Percentiles rank a stretch among this genome's conserved stretches.
phyloP scores from a whole-genome alignment of 2,329 filamentous ascomycete genomes.

The Neodidymelliopsis sp. region DNA sequence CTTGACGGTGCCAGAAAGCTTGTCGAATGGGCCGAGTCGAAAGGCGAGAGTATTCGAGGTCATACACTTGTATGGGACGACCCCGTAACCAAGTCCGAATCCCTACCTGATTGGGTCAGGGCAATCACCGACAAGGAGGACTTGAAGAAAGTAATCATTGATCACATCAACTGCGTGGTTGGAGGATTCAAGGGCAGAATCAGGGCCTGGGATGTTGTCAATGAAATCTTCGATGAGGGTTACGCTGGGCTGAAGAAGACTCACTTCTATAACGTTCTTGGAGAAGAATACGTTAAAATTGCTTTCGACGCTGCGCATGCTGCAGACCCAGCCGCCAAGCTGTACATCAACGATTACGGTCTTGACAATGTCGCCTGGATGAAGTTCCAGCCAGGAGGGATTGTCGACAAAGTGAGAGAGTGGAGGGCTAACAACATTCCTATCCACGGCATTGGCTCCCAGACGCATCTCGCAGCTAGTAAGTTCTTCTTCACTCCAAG shows the following conservation, averaged over 20 bases:
- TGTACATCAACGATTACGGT: constrained; percentile 79
- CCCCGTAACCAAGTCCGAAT: too few relatives aligned
- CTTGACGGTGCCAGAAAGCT: constrained; percentile 65
- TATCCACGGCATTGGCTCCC: constrained; percentile 70
- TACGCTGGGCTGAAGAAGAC: constrained; percentile 63
- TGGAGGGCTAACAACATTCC: constrained; percentile 69
- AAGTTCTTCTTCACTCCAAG: not conserved
- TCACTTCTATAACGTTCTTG: constrained; percentile 72
- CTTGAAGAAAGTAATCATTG: constrained; percentile 65
- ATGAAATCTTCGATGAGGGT: constrained; percentile 69
- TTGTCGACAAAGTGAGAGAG: constrained; percentile 68
- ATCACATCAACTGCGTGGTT: constrained; percentile 66
- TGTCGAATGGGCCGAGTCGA: constrained; percentile 63
- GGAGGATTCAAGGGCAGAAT: constrained; percentile 70
- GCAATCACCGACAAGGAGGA: constrained; percentile 60
- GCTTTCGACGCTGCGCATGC: constrained; percentile 73
- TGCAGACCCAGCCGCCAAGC: constrained; percentile 71
- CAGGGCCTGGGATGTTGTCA: constrained; percentile 68
- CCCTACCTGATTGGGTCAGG: constrained; percentile 64
- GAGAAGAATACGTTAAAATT: constrained; percentile 74
- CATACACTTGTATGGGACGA: constrained; percentile 72
- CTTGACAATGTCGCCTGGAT: constrained; percentile 64
- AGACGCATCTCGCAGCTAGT: constrained; percentile 49
- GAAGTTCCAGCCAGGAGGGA: constrained; percentile 63
- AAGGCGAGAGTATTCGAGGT: constrained; percentile 67